Evolutionary conservation across 768 basidiomycete species (phyloP), one percentile per base, ranked within the genome.

Genomic region (Coprinellus micaceus): DNA sequence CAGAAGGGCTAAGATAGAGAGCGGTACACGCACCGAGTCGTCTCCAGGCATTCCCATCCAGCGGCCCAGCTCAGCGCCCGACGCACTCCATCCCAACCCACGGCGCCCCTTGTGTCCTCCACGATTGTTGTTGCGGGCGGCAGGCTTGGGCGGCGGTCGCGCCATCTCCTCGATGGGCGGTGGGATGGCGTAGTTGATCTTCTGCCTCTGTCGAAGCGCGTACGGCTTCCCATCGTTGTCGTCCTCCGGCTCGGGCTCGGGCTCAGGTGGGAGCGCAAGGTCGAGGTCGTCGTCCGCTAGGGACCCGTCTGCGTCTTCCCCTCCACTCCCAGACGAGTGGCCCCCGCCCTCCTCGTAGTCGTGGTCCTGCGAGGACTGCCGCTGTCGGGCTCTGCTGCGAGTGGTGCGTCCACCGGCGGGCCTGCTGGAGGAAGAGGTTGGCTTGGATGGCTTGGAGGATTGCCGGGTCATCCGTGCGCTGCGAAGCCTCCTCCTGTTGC

Each of bases 181-280:
- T 1, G 88, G 89, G 21, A 91, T 88, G 12, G 86, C 85, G 55
- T 93, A 93, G 65, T 92, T 91, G 62, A 93, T 83, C 58, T 80
- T 78, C 44, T 75, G 74, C 50, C 90, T 75, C 63, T 84, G 82
- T 19, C 91, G 76, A 36, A 93, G 74, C 0, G 82, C 65, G 62
- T 93, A 93, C 15, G 83, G 82, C 44, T 75, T 78, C 9, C 81
- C 82, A 54, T 83, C 82, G 22, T 66, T 76, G 40, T 82, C 81
- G 6, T 76, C 78, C 28, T 77, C 79, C 1, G 69, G 73, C 6
- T 71, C 69, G 7, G 70, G 73, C n/a, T 76, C 75, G 0, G 76
- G 78, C 3, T 77, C 79, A 0, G 73, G 77, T 17, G 57, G 73
- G 7, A 43, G 13, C 13, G 40, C 40, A 12, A 72, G 69, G 45